A percentile compares a stretch with the other conserved stretches of the same genome.
Evolutionary conservation across 2,329 filamentous ascomycete genomes (phyloP).

Genomic region (Truncatella angustata): DNA sequence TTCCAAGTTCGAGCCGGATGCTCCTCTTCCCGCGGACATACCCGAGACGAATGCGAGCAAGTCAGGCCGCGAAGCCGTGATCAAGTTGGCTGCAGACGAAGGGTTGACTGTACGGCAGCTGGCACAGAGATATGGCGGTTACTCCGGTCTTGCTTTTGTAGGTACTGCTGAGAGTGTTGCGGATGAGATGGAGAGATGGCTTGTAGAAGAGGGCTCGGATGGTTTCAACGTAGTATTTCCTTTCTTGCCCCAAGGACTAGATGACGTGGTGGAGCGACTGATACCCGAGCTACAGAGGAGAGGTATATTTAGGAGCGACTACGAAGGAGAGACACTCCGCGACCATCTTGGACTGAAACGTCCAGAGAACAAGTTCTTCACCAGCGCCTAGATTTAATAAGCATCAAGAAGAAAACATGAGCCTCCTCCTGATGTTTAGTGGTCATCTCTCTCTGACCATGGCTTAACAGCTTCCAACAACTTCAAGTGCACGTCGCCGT

Average conservation of each 20-base stretch:
- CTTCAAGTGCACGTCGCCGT: constrained; percentile 33
- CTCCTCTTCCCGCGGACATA: constrained; percentile 44
- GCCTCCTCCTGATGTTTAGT: constrained; percentile 29
- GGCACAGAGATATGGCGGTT: constrained; percentile 48
- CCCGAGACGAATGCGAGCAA: constrained; percentile 56
- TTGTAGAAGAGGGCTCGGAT: constrained; percentile 45
- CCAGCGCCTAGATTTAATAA: no score
- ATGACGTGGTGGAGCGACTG: constrained; percentile 44
- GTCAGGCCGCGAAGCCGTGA: constrained; percentile 40
- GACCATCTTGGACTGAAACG: constrained; percentile 53
- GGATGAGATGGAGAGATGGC: constrained; percentile 47
- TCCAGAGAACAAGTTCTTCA: constrained; percentile 40
- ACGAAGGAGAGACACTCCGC: constrained; percentile 49
- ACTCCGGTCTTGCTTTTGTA: constrained; percentile 48
- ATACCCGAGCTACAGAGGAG: constrained; percentile 50
- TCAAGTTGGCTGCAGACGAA: constrained; percentile 43
- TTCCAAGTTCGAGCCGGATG: constrained; percentile 46
- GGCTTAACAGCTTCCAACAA: constrained; percentile 39
- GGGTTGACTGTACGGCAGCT: constrained; percentile 49
- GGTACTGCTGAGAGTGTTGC: constrained; percentile 47
- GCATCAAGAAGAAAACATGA: no score
- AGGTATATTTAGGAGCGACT: constrained; percentile 50
- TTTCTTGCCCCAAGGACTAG: constrained; percentile 48
- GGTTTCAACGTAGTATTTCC: constrained; percentile 51
- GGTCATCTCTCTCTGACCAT: constrained; percentile 38